A percentile compares a stretch with the other conserved stretches of the same genome.
phyloP scores from a whole-genome alignment of 441 rosid species.

The Pelargonium citronellum region DNA sequence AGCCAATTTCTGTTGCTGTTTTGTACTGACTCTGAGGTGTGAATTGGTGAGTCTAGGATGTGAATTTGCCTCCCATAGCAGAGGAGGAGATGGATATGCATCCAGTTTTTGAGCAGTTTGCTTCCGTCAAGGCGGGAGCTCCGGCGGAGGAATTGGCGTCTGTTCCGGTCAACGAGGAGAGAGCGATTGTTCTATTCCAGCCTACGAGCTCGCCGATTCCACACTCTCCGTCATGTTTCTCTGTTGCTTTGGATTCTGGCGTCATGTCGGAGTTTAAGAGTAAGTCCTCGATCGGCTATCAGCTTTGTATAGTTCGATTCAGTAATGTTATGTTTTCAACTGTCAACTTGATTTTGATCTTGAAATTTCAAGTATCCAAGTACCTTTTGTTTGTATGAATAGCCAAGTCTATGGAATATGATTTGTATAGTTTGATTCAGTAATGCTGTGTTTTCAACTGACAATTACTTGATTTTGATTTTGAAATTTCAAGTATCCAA shows the following conservation, averaged over 20 bases:
- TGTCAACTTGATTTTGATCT: too few relatives aligned
- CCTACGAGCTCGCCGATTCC: constrained; percentile 22
- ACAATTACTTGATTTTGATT: too few relatives aligned
- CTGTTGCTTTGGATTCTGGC: constrained; percentile 36
- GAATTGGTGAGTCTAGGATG: constrained; percentile 29
- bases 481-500: too few relatives aligned
- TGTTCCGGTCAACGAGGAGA: constrained; percentile 40
- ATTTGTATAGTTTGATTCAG: too few relatives aligned
- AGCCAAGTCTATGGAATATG: too few relatives aligned
- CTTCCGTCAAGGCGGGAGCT: constrained; percentile 7
- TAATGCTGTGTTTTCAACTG: too few relatives aligned
- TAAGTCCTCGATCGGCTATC: constrained; percentile 24
- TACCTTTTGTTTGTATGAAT: too few relatives aligned
- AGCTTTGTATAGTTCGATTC: neutral
- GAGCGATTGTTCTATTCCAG: constrained; percentile 57
- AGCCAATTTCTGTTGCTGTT: neutral
- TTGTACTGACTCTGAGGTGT: neutral
- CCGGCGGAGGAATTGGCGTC: constrained; percentile 7
- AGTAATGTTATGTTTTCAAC: neutral
- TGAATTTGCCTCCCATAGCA: constrained; percentile 53
- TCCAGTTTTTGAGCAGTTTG: neutral
- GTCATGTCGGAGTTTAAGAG: constrained; percentile 53
- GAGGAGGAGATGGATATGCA: constrained; percentile 37
- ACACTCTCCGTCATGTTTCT: constrained; percentile 25
- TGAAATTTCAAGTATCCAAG: too few relatives aligned